Conservation (phyloP, 176 grass and related monocot genomes). For the Carex myosuroides region DNA sequence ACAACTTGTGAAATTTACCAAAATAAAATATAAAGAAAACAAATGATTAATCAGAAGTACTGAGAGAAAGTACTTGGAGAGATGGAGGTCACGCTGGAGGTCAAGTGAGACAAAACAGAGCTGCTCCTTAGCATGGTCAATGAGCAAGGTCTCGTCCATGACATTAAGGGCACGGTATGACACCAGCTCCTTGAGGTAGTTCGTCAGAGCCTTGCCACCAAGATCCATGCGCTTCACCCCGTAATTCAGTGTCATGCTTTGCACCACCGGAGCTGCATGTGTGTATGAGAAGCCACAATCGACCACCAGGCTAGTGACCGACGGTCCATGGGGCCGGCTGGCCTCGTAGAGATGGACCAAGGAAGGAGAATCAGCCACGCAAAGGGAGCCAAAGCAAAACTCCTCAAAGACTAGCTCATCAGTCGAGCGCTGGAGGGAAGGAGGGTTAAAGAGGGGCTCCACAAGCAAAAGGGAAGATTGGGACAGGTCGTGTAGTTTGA, state of each 20-base stretch:
- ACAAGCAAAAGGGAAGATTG: constrained; percentile 70
- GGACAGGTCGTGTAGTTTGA: constrained; percentile 41
- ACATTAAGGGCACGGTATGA: constrained; percentile 91
- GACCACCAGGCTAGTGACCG: constrained; percentile 75
- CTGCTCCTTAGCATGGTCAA: constrained; percentile 95
- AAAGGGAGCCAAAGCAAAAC: constrained; percentile 69
- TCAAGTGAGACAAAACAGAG: constrained; percentile 92
- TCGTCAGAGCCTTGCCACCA: constrained; percentile 83
- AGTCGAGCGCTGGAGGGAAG: constrained; percentile 52
- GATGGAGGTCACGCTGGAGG: constrained; percentile 52
- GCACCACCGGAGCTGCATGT: constrained; percentile 74
- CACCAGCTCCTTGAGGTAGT: constrained; percentile 93
- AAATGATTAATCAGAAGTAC: neutral
- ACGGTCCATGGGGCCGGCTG: constrained; percentile 24
- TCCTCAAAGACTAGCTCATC: constrained; percentile 95
- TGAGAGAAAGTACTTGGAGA: constrained; percentile 52
- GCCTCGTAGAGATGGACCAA: constrained; percentile 88
- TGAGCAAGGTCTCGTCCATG: constrained; percentile 88
- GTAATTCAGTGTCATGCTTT: constrained; percentile 88
- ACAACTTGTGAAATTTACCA: neutral
- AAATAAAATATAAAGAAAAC: neutral
- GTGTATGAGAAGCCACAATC: constrained; percentile 95
- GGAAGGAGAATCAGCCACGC: constrained; percentile 68
- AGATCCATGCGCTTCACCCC: constrained; percentile 75
- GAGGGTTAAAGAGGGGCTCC: constrained; percentile 81